Percentiles rank a stretch among this genome's conserved stretches.
These are phyloP conservation scores for Talaromyces adpressus DNA, from an alignment of 495 filamentous ascomycete species.

Conservation along the genomic window DNA sequence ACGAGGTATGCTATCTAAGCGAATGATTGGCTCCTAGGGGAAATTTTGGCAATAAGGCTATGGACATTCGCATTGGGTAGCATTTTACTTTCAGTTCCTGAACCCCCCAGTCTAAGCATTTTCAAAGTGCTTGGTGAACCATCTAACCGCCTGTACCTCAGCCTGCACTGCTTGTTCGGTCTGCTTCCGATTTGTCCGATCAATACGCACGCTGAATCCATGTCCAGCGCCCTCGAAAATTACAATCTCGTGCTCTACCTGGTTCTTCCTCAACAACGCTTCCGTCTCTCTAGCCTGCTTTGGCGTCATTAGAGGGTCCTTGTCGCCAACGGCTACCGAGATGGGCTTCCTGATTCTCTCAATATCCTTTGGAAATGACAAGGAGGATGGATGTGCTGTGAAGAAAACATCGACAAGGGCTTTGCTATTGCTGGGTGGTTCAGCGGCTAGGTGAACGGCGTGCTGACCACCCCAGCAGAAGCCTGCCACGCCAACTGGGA, in stretches of 20 bases:
- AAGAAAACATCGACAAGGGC: slow-evolving; percentile 45
- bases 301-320: slow-evolving; percentile 37
- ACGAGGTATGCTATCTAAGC: neutral
- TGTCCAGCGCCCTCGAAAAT: slow-evolving; percentile 50
- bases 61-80: neutral
- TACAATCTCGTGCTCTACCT: slow-evolving; percentile 36
- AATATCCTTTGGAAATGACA: slow-evolving; percentile 48
- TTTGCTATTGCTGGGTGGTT: slow-evolving; percentile 14
- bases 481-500: slow-evolving; percentile 41
- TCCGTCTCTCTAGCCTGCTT: slow-evolving; percentile 34
- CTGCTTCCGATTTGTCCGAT: slow-evolving; percentile 34
- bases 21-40: too few species aligned
- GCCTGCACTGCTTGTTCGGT: slow-evolving; percentile 34
- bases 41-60: too few species aligned
- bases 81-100: neutral
- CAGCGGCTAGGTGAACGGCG: slow-evolving; percentile 32
- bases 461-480: slow-evolving; percentile 59
- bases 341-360: slow-evolving; percentile 44
- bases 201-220: slow-evolving; percentile 53
- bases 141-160: slow-evolving; percentile 48
- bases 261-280: slow-evolving; percentile 20
- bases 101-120: neutral
- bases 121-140: slow-evolving; percentile 39
- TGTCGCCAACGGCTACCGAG: slow-evolving; percentile 47
- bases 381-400: slow-evolving; percentile 46